A percentile compares a stretch with the other conserved stretches of the same genome.
Evolutionary conservation across 2,329 filamentous ascomycete genomes (phyloP).

Genomic region (Paradendryphiella salina): DNA sequence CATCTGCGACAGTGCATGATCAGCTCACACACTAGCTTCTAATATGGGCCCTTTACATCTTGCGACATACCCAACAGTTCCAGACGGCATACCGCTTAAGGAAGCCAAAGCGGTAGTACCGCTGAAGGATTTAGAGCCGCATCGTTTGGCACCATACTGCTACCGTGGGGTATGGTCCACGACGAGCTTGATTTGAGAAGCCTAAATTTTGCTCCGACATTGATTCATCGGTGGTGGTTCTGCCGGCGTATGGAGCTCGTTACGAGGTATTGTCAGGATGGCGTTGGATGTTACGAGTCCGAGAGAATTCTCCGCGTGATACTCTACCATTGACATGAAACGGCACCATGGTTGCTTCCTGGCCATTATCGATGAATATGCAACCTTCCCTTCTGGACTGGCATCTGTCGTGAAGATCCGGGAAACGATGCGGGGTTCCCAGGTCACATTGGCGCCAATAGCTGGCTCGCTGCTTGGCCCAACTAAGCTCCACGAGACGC

Average conservation of each 20-base stretch:
- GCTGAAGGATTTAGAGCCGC: slow-evolving; percentile 49
- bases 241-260: slow-evolving; percentile 8
- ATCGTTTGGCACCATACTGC: slow-evolving; percentile 15
- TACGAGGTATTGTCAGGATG: slow-evolving; percentile 7
- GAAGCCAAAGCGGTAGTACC: slow-evolving; percentile 54
- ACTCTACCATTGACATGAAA: not conserved
- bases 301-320: not conserved
- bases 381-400: not conserved
- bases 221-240: slow-evolving; percentile 1
- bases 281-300: slow-evolving; percentile 1
- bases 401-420: not conserved
- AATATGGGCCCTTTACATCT: no score
- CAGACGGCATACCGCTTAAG: slow-evolving; percentile 55
- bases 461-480: slow-evolving; percentile 9
- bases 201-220: not conserved
- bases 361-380: not conserved
- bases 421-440: slow-evolving; percentile 14
- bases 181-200: slow-evolving; percentile 6
- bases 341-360: not conserved
- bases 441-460: not conserved
- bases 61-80: slow-evolving; percentile 11
- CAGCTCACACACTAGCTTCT: no score
- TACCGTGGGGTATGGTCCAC: slow-evolving; percentile 22
- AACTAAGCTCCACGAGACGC: slow-evolving; percentile 17
- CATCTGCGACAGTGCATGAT: not conserved